Conservation (phyloP, 495 filamentous ascomycete genomes). For the Zalerion maritima region DNA sequence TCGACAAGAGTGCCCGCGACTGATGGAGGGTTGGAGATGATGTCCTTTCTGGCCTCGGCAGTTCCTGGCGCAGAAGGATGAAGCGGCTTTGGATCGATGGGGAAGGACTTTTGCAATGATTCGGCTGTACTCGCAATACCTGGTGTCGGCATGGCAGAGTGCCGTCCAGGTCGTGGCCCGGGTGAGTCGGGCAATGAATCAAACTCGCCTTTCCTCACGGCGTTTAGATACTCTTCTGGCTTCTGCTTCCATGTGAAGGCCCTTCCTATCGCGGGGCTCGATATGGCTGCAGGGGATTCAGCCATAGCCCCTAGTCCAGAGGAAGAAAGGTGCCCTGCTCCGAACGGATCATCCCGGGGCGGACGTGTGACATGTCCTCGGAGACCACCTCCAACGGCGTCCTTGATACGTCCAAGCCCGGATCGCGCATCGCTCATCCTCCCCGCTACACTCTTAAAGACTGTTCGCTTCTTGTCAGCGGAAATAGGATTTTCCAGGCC, state of each 20-base stretch:
- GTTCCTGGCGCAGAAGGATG: too few species aligned
- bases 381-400: conserved; percentile 51
- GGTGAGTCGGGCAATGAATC: conserved; percentile 2
- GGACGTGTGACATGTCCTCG: conserved; percentile 33
- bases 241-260: conserved; percentile 43
- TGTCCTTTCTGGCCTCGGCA: conserved; percentile 11
- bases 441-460: conserved; percentile 66
- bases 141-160: conserved; percentile 5
- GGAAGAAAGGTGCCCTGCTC: conserved; percentile 13
- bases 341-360: conserved; percentile 29
- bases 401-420: conserved; percentile 70
- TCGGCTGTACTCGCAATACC: too few species aligned
- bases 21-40: conserved; percentile 16
- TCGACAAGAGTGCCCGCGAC: conserved; percentile 26
- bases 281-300: conserved; percentile 20
- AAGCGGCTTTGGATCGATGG: conserved; percentile 9
- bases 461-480: conserved; percentile 51
- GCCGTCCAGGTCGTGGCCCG: conserved; percentile 11
- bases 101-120: conserved; percentile 25
- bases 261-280: conserved; percentile 21
- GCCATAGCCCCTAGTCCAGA: conserved; percentile 23
- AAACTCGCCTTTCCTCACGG: conserved; percentile 17
- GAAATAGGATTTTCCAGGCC: conserved; percentile 29
- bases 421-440: conserved; percentile 72
- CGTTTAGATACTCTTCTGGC: conserved; percentile 36